Evolutionary conservation across 345 rosid species (phyloP), one percentile per base, ranked within the genome.

Genomic region (Kernera saxatilis): DNA sequence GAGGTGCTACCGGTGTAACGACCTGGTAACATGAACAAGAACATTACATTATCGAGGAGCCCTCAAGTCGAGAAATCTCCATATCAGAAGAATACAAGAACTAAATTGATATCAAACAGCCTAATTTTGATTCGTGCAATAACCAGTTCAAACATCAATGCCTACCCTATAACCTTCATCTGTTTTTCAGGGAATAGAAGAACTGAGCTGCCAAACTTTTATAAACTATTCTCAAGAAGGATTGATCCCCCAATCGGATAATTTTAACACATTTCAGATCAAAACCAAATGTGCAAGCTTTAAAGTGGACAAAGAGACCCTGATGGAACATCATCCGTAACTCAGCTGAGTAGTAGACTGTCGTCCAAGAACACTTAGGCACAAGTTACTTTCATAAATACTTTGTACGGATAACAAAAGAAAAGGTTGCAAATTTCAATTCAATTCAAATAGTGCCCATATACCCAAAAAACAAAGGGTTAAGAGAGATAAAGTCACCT

Each of bases 1-100:
- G 74, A 68, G 98, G 99, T 59, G 99, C 97, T 58, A 94, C 95
- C 1, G 98, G 99, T 60, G 99, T 91, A 75, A 94, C 97, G 60
- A 91, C 98, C 99, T 91, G 90, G 76, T 72, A 51, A 55, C 60
- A 48, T 0, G n/a, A 70, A 3, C 30, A 49, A 23, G 19, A 43
- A 14, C 6, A 12, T 54, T 22, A 62, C 70, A 61, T 29, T 54
- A 46, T 56, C 8, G 6, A 37, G 6, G 13, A 63, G n/a, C 39
- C 63, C 40, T 33, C 1, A 23, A 32, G 35, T 13, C 17, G 51
- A 36, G 8, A 54, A 23, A 25, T 21, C 60, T 51, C 27, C 40
- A 50, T 17, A 32, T 58, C 67, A 39, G 25, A 58, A 5, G 53
- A 36, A 48, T 6, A 29, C 2, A 27, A 46, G 19, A 57, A 74